A percentile compares a stretch with the other conserved stretches of the same genome.
phyloP scores from a whole-genome alignment of 2,329 filamentous ascomycete species.

The Basipetospora sp. region DNA sequence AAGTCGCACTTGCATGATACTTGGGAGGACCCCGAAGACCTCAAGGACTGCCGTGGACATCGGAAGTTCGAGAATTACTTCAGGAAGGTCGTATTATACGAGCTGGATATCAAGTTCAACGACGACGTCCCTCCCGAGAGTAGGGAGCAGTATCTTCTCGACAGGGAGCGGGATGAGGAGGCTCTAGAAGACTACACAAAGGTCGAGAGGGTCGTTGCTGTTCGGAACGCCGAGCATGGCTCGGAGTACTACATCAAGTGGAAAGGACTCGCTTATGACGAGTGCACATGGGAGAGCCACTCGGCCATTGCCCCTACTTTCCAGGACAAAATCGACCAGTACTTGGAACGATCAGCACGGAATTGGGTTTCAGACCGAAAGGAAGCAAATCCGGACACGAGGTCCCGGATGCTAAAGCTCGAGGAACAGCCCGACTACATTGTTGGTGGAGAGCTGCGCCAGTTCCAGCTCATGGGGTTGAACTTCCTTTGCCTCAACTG shows the following conservation, averaged over 20 bases:
- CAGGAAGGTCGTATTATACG: slow-evolving; percentile 64
- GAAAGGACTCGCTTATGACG: slow-evolving; percentile 86
- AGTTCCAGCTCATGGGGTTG: slow-evolving; percentile 84
- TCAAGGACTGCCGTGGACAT: slow-evolving; percentile 66
- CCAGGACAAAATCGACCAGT: slow-evolving; percentile 83
- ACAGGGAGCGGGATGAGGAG: slow-evolving; percentile 80
- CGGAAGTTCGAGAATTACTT: slow-evolving; percentile 93
- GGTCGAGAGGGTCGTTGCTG: slow-evolving; percentile 82
- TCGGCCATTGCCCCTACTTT: slow-evolving; percentile 62
- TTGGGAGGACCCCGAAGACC: slow-evolving; percentile 69
- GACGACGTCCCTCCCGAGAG: slow-evolving; percentile 70
- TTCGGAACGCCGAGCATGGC: slow-evolving; percentile 63
- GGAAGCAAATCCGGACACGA: slow-evolving; percentile 61
- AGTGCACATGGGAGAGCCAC: slow-evolving; percentile 82
- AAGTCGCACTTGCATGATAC: slow-evolving; percentile 91
- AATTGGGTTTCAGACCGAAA: slow-evolving; percentile 66
- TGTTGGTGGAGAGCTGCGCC: slow-evolving; percentile 66
- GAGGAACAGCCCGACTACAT: slow-evolving; percentile 77
- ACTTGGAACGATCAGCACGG: slow-evolving; percentile 66
- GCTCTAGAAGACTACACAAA: slow-evolving; percentile 79
- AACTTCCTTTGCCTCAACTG: slow-evolving; percentile 96
- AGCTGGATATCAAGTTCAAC: slow-evolving; percentile 62
- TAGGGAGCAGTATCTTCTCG: slow-evolving; percentile 86
- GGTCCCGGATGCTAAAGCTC: slow-evolving; percentile 57
- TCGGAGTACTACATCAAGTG: slow-evolving; percentile 92